Conservation (phyloP, 2,329 filamentous ascomycete species). For the Exophiala sp. region DNA sequence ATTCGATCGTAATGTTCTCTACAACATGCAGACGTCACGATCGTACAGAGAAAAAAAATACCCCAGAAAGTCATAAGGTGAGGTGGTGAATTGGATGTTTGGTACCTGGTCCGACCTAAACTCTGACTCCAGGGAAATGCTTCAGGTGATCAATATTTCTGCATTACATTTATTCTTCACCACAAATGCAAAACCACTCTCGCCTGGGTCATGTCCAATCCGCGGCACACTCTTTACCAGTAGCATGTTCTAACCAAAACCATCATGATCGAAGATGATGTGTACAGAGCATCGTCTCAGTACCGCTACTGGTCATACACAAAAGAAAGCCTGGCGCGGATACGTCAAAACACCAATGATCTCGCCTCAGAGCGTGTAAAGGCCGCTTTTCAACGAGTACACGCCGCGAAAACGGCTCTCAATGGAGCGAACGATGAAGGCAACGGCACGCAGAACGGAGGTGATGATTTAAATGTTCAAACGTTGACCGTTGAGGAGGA, state of each 20-base stretch:
- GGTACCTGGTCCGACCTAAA: too few species aligned
- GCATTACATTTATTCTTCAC: too few species aligned
- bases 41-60: too few species aligned
- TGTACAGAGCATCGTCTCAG: conserved; percentile 87
- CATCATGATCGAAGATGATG: conserved; percentile 79
- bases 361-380: conserved; percentile 68
- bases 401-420: conserved; percentile 36
- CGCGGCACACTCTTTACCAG: too few species aligned
- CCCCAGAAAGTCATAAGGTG: background rate
- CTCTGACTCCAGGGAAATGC: too few species aligned
- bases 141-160: too few species aligned
- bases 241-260: background rate
- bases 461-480: conserved; percentile 49
- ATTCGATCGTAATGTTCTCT: background rate
- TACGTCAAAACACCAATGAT: conserved; percentile 75
- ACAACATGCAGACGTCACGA: background rate
- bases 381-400: conserved; percentile 52
- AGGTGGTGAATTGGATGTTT: background rate
- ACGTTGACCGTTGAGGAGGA: conserved; percentile 84
- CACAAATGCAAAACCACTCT: too few species aligned
- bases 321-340: conserved; percentile 63
- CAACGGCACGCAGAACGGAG: conserved; percentile 23
- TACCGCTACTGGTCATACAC: conserved; percentile 93
- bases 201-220: too few species aligned
- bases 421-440: conserved; percentile 33